These are phyloP conservation scores for Eucalyptus sp. DNA, from an alignment of 345 rosid genomes.

Conservation along the genomic window DNA sequence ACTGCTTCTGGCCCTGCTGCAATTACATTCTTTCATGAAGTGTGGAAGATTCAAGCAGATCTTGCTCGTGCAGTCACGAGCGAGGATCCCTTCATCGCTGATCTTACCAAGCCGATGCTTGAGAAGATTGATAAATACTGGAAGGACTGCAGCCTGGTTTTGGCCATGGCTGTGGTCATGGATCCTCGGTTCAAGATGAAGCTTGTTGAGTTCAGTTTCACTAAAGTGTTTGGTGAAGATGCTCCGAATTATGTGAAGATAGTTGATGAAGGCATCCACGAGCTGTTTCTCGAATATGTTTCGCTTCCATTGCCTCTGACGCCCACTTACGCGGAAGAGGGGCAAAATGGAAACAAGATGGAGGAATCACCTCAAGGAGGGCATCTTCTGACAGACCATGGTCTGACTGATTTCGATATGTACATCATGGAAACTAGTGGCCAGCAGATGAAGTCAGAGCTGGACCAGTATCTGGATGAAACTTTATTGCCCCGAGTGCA, in stretches of 20 bases:
- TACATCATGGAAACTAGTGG: conserved; percentile 72
- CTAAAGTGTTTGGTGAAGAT: conserved; percentile 74
- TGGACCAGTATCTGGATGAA: conserved; percentile 86
- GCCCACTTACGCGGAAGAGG: conserved; percentile 48
- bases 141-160: conserved; percentile 74
- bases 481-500: conserved; percentile 60
- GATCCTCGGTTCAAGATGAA: conserved; percentile 98
- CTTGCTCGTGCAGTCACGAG: conserved; percentile 33
- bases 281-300: conserved; percentile 71
- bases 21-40: conserved; percentile 66
- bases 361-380: conserved; percentile 31
- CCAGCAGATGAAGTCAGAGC: conserved; percentile 65
- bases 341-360: conserved; percentile 10
- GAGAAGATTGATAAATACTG: conserved; percentile 64
- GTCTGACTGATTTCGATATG: conserved; percentile 68
- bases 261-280: conserved; percentile 73
- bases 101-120: conserved; percentile 43
- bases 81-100: conserved; percentile 50
- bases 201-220: conserved; percentile 90
- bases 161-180: conserved; percentile 85
- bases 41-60: conserved; percentile 80
- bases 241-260: conserved; percentile 48
- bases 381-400: conserved; percentile 36
- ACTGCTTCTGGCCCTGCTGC: conserved; percentile 36
- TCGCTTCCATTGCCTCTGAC: conserved; percentile 64